A percentile compares a stretch with the other conserved stretches of the same genome.
Conservation (phyloP, 352 stramenopile genomes). For the Pythium oligandrum region DNA sequence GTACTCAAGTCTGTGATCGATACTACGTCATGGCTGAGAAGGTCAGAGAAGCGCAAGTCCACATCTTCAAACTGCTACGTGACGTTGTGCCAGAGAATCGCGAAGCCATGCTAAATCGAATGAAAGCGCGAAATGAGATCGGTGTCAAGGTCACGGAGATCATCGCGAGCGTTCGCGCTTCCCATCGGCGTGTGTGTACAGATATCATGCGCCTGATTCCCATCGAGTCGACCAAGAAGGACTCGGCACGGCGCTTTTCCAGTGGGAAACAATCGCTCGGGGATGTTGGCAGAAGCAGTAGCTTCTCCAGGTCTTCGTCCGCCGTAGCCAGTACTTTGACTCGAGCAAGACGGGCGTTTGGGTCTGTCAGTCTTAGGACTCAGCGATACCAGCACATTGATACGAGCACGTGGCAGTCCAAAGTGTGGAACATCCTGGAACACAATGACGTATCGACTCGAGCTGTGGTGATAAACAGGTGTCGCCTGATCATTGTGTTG, state of each 20-base stretch:
- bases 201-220: constrained; percentile 23
- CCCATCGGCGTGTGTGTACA: constrained; percentile 32
- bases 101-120: constrained; percentile 14
- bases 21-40: constrained; percentile 32
- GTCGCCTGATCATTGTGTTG: constrained; percentile 30
- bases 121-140: constrained; percentile 29
- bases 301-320: constrained; percentile 10
- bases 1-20: constrained; percentile 27
- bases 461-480: constrained; percentile 19
- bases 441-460: constrained; percentile 29
- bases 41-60: constrained; percentile 4
- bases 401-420: constrained; percentile 25
- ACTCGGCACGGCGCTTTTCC: neutral
- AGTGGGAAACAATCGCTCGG: constrained; percentile 4
- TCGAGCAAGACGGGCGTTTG: constrained; percentile 22
- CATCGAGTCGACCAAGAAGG: constrained; percentile 4
- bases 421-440: constrained; percentile 45
- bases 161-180: constrained; percentile 27
- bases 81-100: neutral
- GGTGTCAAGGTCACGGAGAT: constrained; percentile 25
- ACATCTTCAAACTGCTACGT: constrained; percentile 14
- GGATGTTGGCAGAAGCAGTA: neutral
- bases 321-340: constrained; percentile 11
- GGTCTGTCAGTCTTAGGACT: constrained; percentile 14
- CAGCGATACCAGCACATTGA: constrained; percentile 19